A percentile compares a stretch with the other conserved stretches of the same genome.
Conservation (phyloP, 2,329 filamentous ascomycete genomes). For the Aspergillus terreus region DNA sequence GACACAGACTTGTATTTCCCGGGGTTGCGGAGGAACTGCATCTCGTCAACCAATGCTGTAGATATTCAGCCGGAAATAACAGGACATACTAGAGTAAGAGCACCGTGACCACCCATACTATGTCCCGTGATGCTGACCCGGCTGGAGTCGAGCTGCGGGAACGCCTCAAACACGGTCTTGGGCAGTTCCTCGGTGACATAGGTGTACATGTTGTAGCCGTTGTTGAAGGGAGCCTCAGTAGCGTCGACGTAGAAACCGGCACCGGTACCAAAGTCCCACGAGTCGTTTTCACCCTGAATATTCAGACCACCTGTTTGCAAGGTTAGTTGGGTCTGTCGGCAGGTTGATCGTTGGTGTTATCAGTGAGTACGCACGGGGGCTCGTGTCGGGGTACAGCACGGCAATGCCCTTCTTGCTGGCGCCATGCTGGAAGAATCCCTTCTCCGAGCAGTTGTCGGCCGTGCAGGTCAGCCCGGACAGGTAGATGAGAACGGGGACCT, state of each 20-base stretch:
- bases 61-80: not conserved
- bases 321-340: not conserved
- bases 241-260: constrained; percentile 96
- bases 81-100: constrained; percentile 66
- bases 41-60: not conserved
- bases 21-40: constrained; percentile 77
- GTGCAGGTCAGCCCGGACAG: constrained; percentile 94
- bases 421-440: constrained; percentile 85
- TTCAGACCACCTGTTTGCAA: constrained; percentile 61
- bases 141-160: constrained; percentile 65
- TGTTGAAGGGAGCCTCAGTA: constrained; percentile 66
- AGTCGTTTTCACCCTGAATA: constrained; percentile 79
- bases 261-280: constrained; percentile 86
- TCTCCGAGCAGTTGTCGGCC: constrained; percentile 72
- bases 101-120: constrained; percentile 96
- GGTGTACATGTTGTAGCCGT: constrained; percentile 88
- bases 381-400: constrained; percentile 93
- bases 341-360: too few relatives aligned
- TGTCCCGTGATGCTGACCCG: constrained; percentile 86
- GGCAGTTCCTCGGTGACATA: constrained; percentile 93
- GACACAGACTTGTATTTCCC: constrained; percentile 84
- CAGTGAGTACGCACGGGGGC: constrained; percentile 60
- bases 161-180: constrained; percentile 65
- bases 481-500: constrained; percentile 84
- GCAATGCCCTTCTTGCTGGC: constrained; percentile 80